phyloP scores from a whole-genome alignment of 345 rosid species.

The Bruguiera parviflora region DNA sequence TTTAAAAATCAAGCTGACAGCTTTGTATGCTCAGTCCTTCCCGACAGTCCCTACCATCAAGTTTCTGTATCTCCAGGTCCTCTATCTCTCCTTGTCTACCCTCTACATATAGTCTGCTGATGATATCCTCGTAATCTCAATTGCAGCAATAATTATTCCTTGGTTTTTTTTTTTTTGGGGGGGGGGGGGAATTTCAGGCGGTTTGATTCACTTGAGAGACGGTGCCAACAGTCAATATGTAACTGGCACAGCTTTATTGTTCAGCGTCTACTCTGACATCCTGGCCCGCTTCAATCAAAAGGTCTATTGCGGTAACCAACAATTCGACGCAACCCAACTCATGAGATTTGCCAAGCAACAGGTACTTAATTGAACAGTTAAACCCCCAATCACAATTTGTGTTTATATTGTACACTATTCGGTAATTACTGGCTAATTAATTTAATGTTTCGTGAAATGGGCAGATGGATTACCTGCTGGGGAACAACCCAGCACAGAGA shows the following conservation, averaged over 20 bases:
- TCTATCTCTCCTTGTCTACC: not conserved
- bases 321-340: slow-evolving; percentile 45
- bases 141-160: no score
- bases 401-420: no score
- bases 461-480: slow-evolving; percentile 83
- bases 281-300: slow-evolving; percentile 43
- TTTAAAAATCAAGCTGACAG: slow-evolving; percentile 71
- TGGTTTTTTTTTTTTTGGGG: not conserved
- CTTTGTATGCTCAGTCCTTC: slow-evolving; percentile 67
- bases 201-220: slow-evolving; percentile 71
- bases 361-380: slow-evolving; percentile 23
- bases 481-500: slow-evolving; percentile 68
- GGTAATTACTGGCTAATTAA: no score
- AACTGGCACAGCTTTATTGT: slow-evolving; percentile 57
- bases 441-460: not conserved
- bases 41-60: slow-evolving; percentile 69
- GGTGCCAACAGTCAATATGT: slow-evolving; percentile 88
- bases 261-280: slow-evolving; percentile 50
- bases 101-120: not conserved
- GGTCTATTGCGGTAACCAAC: slow-evolving; percentile 48
- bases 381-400: no score
- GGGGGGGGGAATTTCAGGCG: slow-evolving; percentile 36
- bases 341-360: slow-evolving; percentile 63
- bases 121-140: no score
- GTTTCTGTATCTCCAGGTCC: slow-evolving; percentile 56